Percentiles rank a stretch among this genome's conserved stretches.
These are phyloP conservation scores for Marsdenia floribunda DNA, from an alignment of 257 asterid genomes.

Conservation along the genomic window DNA sequence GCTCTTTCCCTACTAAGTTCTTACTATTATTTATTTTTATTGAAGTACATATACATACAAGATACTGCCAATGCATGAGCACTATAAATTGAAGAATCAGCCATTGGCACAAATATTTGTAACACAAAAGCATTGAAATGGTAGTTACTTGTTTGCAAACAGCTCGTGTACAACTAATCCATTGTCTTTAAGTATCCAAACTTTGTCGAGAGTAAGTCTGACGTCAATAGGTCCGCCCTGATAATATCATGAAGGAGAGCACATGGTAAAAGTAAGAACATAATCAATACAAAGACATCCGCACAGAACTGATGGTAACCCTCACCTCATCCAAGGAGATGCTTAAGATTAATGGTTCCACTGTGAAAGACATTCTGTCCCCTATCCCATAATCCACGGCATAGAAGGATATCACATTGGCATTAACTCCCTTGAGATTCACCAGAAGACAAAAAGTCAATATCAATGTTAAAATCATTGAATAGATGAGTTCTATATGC, in stretches of 20 bases:
- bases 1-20: not conserved
- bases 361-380: constrained; percentile 45
- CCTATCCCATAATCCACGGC: constrained; percentile 44
- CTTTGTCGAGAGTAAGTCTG: constrained; percentile 51
- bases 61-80: not conserved
- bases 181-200: constrained; percentile 81
- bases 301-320: constrained; percentile 4
- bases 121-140: constrained; percentile 1
- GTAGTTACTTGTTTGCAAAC: constrained; percentile 58
- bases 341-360: constrained; percentile 46
- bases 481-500: not conserved
- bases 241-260: constrained; percentile 22
- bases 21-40: not conserved
- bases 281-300: not conserved
- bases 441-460: constrained; percentile 21
- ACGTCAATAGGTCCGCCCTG: constrained; percentile 76
- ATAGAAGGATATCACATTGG: constrained; percentile 44
- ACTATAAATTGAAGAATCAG: not conserved
- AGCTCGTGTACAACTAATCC: constrained; percentile 60
- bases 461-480: not conserved
- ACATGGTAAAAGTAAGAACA: not conserved
- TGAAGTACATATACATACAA: not conserved
- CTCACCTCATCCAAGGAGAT: constrained; percentile 67
- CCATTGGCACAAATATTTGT: not conserved
- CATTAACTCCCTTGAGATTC: constrained; percentile 48